Conservation (phyloP, 179 eudicot species). For the Patellifolia procumbens region DNA sequence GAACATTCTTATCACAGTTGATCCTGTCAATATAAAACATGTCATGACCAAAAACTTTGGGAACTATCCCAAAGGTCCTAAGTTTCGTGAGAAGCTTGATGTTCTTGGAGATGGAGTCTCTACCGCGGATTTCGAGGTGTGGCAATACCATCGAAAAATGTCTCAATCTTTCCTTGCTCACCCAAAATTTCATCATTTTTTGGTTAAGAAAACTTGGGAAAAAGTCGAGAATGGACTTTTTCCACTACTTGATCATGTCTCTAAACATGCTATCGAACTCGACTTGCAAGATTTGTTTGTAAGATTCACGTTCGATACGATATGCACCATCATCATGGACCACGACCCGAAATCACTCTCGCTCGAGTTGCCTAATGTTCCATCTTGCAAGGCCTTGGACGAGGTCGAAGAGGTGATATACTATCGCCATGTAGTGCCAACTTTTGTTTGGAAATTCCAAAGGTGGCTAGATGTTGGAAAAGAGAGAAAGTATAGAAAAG, state of each 20-base stretch:
- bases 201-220: conserved; percentile 27
- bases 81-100: conserved; percentile 39
- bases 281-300: conserved; percentile 26
- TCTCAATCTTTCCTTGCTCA: conserved; percentile 32
- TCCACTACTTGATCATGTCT: conserved; percentile 21
- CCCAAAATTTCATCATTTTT: conserved; percentile 26
- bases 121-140: conserved; percentile 29
- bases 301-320: conserved; percentile 27
- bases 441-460: conserved; percentile 28
- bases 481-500: conserved; percentile 21
- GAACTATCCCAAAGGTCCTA: conserved; percentile 25
- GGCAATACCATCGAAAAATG: conserved; percentile 33
- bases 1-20: conserved; percentile 30
- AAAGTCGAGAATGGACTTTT: conserved; percentile 37
- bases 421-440: conserved; percentile 24
- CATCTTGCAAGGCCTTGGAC: conserved; percentile 22
- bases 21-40: conserved; percentile 44
- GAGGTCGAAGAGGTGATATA: conserved; percentile 22
- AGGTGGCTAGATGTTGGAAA: conserved; percentile 16
- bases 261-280: conserved; percentile 7
- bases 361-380: not conserved
- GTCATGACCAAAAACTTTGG: conserved; percentile 18
- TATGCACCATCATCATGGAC: conserved; percentile 15
- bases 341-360: conserved; percentile 22
- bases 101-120: conserved; percentile 44